Evolutionary conservation across 1,284 basidiomycete species (phyloP), one percentile per base, ranked within the genome.

Genomic region (Apiotrichum veenhuisii): DNA sequence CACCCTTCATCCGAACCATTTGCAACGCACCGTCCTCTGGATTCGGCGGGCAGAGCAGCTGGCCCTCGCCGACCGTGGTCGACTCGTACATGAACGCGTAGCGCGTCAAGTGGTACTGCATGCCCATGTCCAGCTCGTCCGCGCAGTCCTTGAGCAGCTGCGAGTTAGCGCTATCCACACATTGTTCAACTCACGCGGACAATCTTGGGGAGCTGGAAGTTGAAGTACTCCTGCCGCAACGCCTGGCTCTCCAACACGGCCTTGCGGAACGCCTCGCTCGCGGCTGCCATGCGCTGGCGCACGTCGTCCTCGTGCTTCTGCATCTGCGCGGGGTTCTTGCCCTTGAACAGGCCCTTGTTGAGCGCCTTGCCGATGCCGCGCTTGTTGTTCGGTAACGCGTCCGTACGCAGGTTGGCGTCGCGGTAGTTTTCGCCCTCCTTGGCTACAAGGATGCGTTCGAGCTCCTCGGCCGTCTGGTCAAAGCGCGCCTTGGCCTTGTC

Each of bases 1-100:
- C 7, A 22, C 20, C 27, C 11, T 22, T 26, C 20, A 37, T 30
- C 30, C 30, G 30, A 7, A 30, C 12, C 30, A 5, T 30, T 22
- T 17, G 5, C 27, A 10, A 57, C 69, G 59, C 40, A 68, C 71
- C 70, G 36, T 72, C 73, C 11, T 73, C 72, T 20, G 64, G 50
- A 25, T 63, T 60, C 44, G 65, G 52, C 15, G 65, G 48, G 60
- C 75, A 64, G 63, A 84, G 77, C 73, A 78, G 88, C 84, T 64
- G 90, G 85, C 93, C 95, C 63, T 99, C 96, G 65, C 84, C 87
- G 20, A 98, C 80, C 1, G 95, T 81, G 15, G 91, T 87, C 65
- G 87, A 91, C 78, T 99, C 95, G 70, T 88, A 96, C 25, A 98
- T 78, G 78, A 92, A 97, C 0, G 93, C 91, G 74, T 96, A 98